Conservation (phyloP, 176 grass and related monocot species). For the Tillandsia leiboldiana region DNA sequence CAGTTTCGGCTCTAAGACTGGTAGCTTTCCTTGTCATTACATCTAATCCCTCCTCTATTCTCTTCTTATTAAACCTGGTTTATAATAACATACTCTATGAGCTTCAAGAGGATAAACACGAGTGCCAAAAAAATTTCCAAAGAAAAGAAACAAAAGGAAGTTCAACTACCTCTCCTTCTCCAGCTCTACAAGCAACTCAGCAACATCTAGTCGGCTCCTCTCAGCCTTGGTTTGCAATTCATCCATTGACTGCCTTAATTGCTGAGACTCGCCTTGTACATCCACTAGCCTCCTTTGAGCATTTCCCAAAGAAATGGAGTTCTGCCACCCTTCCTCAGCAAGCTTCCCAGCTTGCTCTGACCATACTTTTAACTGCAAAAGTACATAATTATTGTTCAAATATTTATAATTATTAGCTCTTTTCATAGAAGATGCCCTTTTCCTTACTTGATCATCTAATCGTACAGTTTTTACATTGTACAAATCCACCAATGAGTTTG, state of each 20-base stretch:
- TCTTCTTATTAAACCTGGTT: slow-evolving; percentile 74
- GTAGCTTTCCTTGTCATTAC: slow-evolving; percentile 55
- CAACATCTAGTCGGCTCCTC: slow-evolving; percentile 41
- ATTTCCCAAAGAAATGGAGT: slow-evolving; percentile 36
- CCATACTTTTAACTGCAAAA: slow-evolving; percentile 56
- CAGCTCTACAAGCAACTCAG: slow-evolving; percentile 57
- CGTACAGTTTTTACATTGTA: slow-evolving; percentile 44
- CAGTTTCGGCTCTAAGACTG: slow-evolving; percentile 43
- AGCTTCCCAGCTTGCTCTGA: slow-evolving; percentile 50
- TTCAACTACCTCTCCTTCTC: slow-evolving; percentile 63
- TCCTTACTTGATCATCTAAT: slow-evolving; percentile 61
- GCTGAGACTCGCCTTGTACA: slow-evolving; percentile 37
- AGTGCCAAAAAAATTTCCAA: neutral
- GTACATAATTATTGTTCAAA: neutral
- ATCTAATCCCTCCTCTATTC: slow-evolving; percentile 65
- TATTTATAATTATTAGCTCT: neutral
- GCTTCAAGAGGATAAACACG: slow-evolving; percentile 1
- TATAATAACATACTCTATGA: neutral
- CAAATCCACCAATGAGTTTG: slow-evolving; percentile 50
- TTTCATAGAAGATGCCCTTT: neutral
- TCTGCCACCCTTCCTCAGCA: slow-evolving; percentile 43
- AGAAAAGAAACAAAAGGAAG: neutral
- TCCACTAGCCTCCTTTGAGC: slow-evolving; percentile 46
- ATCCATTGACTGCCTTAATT: slow-evolving; percentile 38
- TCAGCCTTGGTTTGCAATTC: slow-evolving; percentile 40